Conservation (phyloP, 2,329 filamentous ascomycete genomes). For the Clonostachys chloroleuca region DNA sequence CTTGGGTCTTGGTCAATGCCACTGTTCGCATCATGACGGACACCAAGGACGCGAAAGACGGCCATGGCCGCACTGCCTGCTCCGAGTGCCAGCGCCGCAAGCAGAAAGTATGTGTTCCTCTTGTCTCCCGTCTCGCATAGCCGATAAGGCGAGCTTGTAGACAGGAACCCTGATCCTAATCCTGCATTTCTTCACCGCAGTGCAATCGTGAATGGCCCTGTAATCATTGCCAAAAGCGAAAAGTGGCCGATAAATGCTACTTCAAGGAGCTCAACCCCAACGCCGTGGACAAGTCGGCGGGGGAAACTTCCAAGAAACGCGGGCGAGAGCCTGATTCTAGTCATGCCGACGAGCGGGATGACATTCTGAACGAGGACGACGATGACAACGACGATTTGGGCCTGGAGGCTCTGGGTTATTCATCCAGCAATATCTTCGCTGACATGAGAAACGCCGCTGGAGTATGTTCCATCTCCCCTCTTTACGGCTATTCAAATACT, state of each 20-base stretch:
- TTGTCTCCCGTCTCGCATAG: background rate
- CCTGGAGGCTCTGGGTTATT: constrained; percentile 28
- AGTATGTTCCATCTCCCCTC: constrained; percentile 8
- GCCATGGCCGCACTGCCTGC: constrained; percentile 22
- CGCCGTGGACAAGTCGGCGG: constrained; percentile 11
- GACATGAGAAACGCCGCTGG: constrained; percentile 14
- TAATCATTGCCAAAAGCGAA: constrained; percentile 31
- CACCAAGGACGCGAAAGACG: background rate
- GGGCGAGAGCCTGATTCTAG: constrained; percentile 5
- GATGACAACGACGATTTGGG: constrained; percentile 14
- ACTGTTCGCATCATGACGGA: no score
- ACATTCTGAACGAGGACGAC: background rate
- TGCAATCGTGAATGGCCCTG: constrained; percentile 34
- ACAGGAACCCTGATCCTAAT: background rate
- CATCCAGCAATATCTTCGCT: constrained; percentile 21
- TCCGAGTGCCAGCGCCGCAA: constrained; percentile 35
- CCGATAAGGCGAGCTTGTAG: background rate
- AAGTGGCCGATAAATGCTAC: constrained; percentile 27
- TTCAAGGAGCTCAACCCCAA: constrained; percentile 15
- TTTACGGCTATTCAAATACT: background rate
- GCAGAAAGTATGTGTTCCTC: constrained; percentile 21
- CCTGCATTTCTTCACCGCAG: constrained; percentile 11
- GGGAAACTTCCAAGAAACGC: constrained; percentile 3
- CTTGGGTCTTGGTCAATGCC: no score
- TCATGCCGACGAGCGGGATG: constrained; percentile 11